Percentiles rank a stretch among this genome's conserved stretches.
These are phyloP conservation scores for Chenopodium formosanum DNA, from an alignment of 148 eudicot species.

Conservation along the genomic window DNA sequence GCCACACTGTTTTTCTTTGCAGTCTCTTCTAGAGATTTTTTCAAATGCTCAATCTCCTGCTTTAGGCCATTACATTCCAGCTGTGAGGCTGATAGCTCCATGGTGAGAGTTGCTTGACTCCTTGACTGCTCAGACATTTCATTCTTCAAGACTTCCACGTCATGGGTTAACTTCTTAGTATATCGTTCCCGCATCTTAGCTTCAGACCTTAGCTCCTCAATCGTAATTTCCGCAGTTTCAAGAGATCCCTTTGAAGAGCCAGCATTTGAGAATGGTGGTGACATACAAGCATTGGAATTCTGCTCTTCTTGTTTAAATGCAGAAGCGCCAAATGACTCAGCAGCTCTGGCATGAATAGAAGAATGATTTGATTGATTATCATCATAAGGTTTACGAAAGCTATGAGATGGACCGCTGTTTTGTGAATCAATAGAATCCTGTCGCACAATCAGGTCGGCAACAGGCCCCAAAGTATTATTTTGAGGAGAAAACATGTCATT, in stretches of 20 bases:
- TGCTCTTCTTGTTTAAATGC: conserved; percentile 28
- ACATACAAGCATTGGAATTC: conserved; percentile 29
- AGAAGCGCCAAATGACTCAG: conserved; percentile 27
- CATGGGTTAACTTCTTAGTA: conserved; percentile 57
- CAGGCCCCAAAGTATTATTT: conserved; percentile 27
- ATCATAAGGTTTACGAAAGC: conserved; percentile 26
- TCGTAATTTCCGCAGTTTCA: conserved; percentile 73
- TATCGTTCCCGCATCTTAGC: conserved; percentile 84
- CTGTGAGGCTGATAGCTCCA: conserved; percentile 69
- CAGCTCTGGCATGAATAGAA: conserved; percentile 33
- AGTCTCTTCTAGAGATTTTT: conserved; percentile 42
- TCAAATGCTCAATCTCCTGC: conserved; percentile 59
- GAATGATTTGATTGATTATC: conserved; percentile 37
- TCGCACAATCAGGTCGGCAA: conserved; percentile 33
- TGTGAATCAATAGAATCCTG: conserved; percentile 40
- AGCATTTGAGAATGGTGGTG: conserved; percentile 37
- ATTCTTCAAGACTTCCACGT: conserved; percentile 58
- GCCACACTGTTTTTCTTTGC: conserved; percentile 25
- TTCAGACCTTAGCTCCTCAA: conserved; percentile 66
- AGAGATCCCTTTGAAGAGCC: conserved; percentile 60
- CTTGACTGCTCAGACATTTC: conserved; percentile 59
- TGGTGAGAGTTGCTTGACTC: conserved; percentile 46
- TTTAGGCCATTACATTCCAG: conserved; percentile 50
- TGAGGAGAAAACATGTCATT: conserved; percentile 41
- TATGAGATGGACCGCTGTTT: conserved; percentile 34